phyloP scores from a whole-genome alignment of 2,329 filamentous ascomycete species.

The Ascosphaera apis region DNA sequence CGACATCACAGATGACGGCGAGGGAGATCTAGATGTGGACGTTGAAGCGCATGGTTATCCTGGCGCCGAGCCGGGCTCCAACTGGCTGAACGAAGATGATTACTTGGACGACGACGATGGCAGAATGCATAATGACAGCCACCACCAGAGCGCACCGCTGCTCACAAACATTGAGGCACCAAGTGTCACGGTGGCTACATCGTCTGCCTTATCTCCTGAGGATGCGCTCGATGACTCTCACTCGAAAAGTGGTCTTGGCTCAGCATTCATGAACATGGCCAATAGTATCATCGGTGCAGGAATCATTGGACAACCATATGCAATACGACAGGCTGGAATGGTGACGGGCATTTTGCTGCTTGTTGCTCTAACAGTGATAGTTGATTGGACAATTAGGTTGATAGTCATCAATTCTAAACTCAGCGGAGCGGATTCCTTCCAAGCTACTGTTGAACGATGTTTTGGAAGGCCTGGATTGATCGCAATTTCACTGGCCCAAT shows the following conservation, averaged over 20 bases:
- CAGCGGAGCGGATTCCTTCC: constrained; percentile 79
- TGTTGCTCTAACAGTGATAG: constrained; percentile 52
- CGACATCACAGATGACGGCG: constrained; percentile 24
- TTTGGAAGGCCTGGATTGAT: constrained; percentile 74
- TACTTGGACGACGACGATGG: constrained; percentile 26
- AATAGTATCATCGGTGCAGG: constrained; percentile 80
- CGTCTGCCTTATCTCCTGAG: constrained; percentile 32
- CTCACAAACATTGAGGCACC: constrained; percentile 69
- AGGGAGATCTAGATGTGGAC: no score
- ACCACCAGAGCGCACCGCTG: constrained; percentile 38
- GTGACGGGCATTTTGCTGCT: constrained; percentile 58
- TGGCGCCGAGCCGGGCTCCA: constrained; percentile 7
- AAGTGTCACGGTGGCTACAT: constrained; percentile 45
- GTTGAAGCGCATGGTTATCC: constrained; percentile 14
- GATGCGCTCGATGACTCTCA: constrained; percentile 38
- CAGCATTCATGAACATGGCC: constrained; percentile 99
- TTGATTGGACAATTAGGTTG: constrained; percentile 94
- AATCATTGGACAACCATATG: constrained; percentile 73
- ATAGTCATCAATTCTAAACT: constrained; percentile 97
- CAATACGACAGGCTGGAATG: constrained; percentile 79
- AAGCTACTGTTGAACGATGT: constrained; percentile 87
- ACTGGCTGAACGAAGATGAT: constrained; percentile 37
- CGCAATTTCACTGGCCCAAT: constrained; percentile 79
- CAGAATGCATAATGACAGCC: constrained; percentile 16
- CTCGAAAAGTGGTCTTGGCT: constrained; percentile 63